Conservation (phyloP, 2,329 filamentous ascomycete species). For the Fusarium sp. region DNA sequence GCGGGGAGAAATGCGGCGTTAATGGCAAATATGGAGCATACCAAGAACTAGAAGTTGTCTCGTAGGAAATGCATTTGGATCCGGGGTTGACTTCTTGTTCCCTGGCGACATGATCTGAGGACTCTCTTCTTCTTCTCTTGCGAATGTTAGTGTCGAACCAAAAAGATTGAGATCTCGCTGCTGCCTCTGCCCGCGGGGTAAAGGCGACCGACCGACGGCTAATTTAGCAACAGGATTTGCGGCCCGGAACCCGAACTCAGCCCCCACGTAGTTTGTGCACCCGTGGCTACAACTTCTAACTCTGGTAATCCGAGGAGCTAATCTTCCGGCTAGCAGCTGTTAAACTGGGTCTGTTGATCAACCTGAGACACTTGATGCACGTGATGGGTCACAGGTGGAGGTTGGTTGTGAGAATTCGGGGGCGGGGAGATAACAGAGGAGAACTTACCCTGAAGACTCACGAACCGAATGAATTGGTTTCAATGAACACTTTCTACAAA, state of each 20-base stretch:
- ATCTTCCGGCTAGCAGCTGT: not conserved
- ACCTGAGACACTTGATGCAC: not conserved
- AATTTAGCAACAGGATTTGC: not conserved
- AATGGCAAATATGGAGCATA: not conserved
- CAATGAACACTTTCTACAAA: too few relatives aligned
- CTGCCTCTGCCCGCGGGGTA: not conserved
- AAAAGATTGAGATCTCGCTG: not conserved
- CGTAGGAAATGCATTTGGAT: slow-evolving; percentile 13
- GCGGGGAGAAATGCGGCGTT: not conserved
- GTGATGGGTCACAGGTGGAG: not conserved
- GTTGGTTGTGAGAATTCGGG: not conserved
- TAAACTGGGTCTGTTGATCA: not conserved
- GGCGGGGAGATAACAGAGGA: not conserved
- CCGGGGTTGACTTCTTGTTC: not conserved
- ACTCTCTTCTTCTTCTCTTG: not conserved
- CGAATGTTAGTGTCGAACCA: not conserved
- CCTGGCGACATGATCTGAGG: not conserved
- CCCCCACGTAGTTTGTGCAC: not conserved
- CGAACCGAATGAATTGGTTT: too few relatives aligned
- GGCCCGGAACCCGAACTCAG: slow-evolving; percentile 2
- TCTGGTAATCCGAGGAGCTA: not conserved
- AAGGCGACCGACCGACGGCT: not conserved
- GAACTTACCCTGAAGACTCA: not conserved
- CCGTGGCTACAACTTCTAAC: not conserved
- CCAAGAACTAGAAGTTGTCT: slow-evolving; percentile 13